These are phyloP conservation scores for Aeminium ludgeri DNA, from an alignment of 495 filamentous ascomycete species.

Conservation along the genomic window DNA sequence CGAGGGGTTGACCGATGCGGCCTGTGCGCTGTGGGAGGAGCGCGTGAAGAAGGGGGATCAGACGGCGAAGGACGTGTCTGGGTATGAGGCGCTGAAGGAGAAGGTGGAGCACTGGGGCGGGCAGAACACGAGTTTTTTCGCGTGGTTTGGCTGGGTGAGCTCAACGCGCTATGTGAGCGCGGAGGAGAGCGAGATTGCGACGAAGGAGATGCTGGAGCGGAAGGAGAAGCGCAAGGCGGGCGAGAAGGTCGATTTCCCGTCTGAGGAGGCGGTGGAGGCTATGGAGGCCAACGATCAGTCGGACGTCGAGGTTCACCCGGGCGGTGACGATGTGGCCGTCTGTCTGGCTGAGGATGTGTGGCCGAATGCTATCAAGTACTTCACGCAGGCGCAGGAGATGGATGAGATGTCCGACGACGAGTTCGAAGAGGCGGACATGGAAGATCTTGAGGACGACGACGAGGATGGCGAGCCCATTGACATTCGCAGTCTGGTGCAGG, in stretches of 20 bases:
- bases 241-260: constrained; percentile 23
- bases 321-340: constrained; percentile 64
- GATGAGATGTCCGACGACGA: constrained; percentile 36
- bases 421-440: constrained; percentile 38
- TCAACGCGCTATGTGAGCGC: constrained; percentile 45
- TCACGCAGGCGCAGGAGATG: constrained; percentile 52
- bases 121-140: constrained; percentile 60
- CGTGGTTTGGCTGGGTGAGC: constrained; percentile 59
- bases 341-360: constrained; percentile 72
- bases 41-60: constrained; percentile 42
- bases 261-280: constrained; percentile 36
- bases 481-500: constrained; percentile 23
- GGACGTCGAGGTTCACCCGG: constrained; percentile 59
- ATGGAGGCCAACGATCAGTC: constrained; percentile 36
- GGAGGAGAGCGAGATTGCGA: constrained; percentile 46
- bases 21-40: constrained; percentile 48
- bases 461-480: constrained; percentile 24
- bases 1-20: constrained; percentile 56
- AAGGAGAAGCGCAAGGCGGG: constrained; percentile 38
- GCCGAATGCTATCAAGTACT: constrained; percentile 75
- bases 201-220: constrained; percentile 39
- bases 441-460: constrained; percentile 29
- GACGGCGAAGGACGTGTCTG: constrained; percentile 27
- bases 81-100: constrained; percentile 35
- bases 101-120: constrained; percentile 41